These are phyloP conservation scores for Nakaseomyces glabratus DNA, from an alignment of 1,139 yeast species.

Conservation along the genomic window DNA sequence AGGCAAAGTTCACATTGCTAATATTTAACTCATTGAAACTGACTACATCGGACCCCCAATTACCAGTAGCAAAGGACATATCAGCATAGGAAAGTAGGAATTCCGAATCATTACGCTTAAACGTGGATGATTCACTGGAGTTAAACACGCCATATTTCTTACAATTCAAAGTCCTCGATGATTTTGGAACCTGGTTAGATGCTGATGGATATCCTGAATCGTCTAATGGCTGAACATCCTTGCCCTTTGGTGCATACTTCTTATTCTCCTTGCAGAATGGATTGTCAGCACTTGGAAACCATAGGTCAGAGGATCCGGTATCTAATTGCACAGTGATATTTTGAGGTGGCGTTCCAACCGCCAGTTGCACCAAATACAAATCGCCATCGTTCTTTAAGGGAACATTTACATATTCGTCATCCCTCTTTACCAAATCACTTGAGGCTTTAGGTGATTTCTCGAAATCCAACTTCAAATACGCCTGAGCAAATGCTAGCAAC, in stretches of 20 bases:
- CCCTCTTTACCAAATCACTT: too few species aligned
- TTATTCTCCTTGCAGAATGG: conserved; percentile 5
- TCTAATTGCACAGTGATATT: conserved; percentile 46
- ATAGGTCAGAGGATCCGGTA: conserved; percentile 61
- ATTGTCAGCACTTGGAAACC: conserved; percentile 36
- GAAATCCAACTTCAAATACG: too few species aligned
- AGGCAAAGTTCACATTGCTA: neutral
- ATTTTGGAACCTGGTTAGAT: neutral
- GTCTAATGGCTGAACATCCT: conserved; percentile 11
- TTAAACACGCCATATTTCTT: neutral
- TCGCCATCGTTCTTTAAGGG: neutral
- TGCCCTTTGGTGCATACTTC: conserved; percentile 1
- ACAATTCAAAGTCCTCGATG: neutral
- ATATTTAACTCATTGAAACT: neutral
- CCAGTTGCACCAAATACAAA: conserved; percentile 37
- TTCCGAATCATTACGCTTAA: neutral
- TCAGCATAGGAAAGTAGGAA: neutral
- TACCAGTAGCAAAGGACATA: neutral
- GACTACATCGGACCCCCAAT: conserved; percentile 3
- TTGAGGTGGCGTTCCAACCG: conserved; percentile 47
- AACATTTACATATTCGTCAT: neutral
- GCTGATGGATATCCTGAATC: neutral
- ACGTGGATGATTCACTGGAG: neutral
- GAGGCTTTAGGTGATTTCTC: too few species aligned
- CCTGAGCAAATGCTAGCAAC: too few species aligned